Base-by-base conservation (phyloP, 1,284 basidiomycete genomes). In the Cystobasidiaceae sp. region DNA sequence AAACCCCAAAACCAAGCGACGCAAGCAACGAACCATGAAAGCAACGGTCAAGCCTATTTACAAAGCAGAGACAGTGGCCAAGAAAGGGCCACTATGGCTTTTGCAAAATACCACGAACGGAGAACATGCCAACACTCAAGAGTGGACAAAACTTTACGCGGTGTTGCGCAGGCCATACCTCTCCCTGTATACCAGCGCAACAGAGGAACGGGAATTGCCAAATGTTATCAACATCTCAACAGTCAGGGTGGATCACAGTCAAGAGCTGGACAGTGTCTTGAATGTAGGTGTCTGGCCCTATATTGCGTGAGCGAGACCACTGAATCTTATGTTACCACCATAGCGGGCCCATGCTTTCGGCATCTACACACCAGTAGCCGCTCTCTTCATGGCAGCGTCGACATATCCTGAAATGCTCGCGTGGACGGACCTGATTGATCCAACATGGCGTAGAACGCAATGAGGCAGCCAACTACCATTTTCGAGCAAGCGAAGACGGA, bases 101-200 rank as follows among this genome's bases (percentile, higher is more conserved):
- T 81, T 97, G 67, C 82, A 82, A 27, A 86, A 96, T 75, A 23
- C 19, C 9, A 33, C 43, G 34, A 28, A 46, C 27, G 44, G 30
- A 34, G 45, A 33, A 21, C 43, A 44, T 27, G n/a, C 19, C 6
- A 84, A 82, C 33, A 83, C 84, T 69, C 86, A 92, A 74, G 75
- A 79, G 19, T 97, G 94, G 93, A 84, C 86, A 69, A 84, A 84
- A 74, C 80, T 86, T 46, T 91, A 88, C 85, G 93, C 94, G 74
- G 88, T 92, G 13, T 81, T 97, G n/a, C 83, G 86, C 75, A 83
- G 92, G 73, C 94, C 94, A 0, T 93, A 94, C 77, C 81, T 97
- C 4, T 86, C 92, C 73, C 81, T 97, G 64, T 96, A 93, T 78
- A 81, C 83, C 30, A 84, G 85, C 69, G 86, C 85, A 7, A 85